Conservation (phyloP, 805 yeast species). For the Yueomyces sinensis region DNA sequence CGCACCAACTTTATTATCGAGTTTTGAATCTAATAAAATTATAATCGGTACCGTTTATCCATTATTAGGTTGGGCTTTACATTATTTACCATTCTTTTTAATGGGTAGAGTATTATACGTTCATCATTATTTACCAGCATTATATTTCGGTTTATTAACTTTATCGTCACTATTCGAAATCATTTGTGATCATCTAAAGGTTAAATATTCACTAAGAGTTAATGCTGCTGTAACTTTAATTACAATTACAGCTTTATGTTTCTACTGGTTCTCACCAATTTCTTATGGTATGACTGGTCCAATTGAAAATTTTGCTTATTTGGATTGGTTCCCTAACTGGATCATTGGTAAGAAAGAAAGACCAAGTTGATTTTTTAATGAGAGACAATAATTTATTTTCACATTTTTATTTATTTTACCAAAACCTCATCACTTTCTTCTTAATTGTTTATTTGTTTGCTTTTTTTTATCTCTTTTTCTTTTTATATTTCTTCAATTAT, state of each 20-base stretch:
- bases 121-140: conserved; percentile 92
- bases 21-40: conserved; percentile 25
- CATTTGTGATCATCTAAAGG: conserved; percentile 3
- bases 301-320: conserved; percentile 26
- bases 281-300: conserved; percentile 55
- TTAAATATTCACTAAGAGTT: conserved; percentile 23
- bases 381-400: no score
- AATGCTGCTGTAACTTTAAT: conserved; percentile 28
- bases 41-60: conserved; percentile 67
- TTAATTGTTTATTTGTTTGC: no score
- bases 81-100: conserved; percentile 74
- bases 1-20: conserved; percentile 27
- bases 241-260: conserved; percentile 34
- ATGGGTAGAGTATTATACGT: conserved; percentile 97
- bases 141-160: conserved; percentile 65
- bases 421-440: no score
- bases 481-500: no score
- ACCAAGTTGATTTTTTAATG: no score
- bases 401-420: no score
- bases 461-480: no score
- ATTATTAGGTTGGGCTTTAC: conserved; percentile 82
- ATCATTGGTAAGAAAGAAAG: no score
- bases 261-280: conserved; percentile 49
- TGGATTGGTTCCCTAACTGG: conserved; percentile 39
- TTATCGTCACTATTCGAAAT: conserved; percentile 42